Conservation (phyloP, 495 filamentous ascomycete genomes). For the Penicillium crystallinum region DNA sequence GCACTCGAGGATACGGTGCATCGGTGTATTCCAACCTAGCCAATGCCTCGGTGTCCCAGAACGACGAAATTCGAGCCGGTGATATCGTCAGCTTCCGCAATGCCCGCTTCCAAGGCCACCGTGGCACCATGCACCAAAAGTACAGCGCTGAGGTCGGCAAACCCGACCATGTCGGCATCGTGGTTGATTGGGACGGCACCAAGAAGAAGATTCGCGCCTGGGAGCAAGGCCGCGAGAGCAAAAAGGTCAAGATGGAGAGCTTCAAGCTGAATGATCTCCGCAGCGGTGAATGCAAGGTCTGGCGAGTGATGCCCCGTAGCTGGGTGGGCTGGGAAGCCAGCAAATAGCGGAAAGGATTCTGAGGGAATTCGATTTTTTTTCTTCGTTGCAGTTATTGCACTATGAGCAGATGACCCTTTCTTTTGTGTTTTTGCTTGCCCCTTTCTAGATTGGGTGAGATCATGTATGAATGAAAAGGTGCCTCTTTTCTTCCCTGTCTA, state of each 20-base stretch:
- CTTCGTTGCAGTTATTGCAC: background rate
- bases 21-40: conserved; percentile 90
- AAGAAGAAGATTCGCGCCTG: conserved; percentile 96
- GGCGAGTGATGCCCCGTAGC: conserved; percentile 85
- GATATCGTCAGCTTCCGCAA: conserved; percentile 94
- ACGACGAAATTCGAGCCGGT: conserved; percentile 90
- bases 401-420: conserved; percentile 11
- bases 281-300: conserved; percentile 95
- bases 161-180: conserved; percentile 90
- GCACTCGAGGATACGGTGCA: conserved; percentile 82
- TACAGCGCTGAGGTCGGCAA: conserved; percentile 86
- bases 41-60: conserved; percentile 82
- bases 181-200: conserved; percentile 97
- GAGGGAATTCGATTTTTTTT: background rate
- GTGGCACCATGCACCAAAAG: conserved; percentile 90
- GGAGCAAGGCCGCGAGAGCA: conserved; percentile 93
- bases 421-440: conserved; percentile 7
- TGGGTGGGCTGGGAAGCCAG: conserved; percentile 81
- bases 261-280: conserved; percentile 88
- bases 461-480: conserved; percentile 19
- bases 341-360: conserved; percentile 26
- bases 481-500: conserved; percentile 8
- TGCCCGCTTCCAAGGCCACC: conserved; percentile 91
- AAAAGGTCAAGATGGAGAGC: conserved; percentile 89
- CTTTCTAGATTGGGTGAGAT: conserved; percentile 14